Base-by-base conservation (phyloP, 345 rosid genomes). In the Balakata baccata region DNA sequence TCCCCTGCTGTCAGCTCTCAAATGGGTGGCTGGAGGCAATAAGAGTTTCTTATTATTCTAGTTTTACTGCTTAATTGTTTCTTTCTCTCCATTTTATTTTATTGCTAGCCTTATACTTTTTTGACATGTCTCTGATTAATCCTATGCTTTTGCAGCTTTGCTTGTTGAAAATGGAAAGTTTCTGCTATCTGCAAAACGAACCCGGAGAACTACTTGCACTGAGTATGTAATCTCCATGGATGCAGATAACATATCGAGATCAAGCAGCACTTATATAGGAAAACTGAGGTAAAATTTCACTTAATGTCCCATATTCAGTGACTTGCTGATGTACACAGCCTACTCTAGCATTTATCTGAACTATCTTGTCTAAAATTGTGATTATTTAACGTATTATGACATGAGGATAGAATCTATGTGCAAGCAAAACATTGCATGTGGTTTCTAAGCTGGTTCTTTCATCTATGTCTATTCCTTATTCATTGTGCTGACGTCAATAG, bases 181-280 rank as follows among this genome's bases (percentile, higher is more conserved):
- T 71, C 94, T 92, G 81, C 92, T 92, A 50, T 92, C 97, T 25
- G 97, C 97, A 0, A 94, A 94, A 82, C 88, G 94, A 38, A 92
- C 90, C 34, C 77, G 96, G 80, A 88, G 96, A 87, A 92, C 94
- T 66, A 89, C 97, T 11, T 84, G 90, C 89, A 92, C 98, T 0
- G 98, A 94, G 85, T 94, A 94, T 68, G 92, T 94, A 29, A 86
- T 94, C 84, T 92, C 98, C 49, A 90, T 92, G 90, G 89, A 92
- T 66, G 93, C 93, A 0, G 97, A 89, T 74, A 92, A 85, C 63
- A 88, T 92, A 74, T 92, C 98, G 3, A 88, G 94, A 82, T 92
- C 98, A 73, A 92, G 92, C 81, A 87, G 84, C 80, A 88, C 92
- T 45, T 92, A 92, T 75, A 90, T 92, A 66, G 98, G 98, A 74